Base-by-base conservation (phyloP, 257 asterid species). In the Plectranthus barbatus region DNA sequence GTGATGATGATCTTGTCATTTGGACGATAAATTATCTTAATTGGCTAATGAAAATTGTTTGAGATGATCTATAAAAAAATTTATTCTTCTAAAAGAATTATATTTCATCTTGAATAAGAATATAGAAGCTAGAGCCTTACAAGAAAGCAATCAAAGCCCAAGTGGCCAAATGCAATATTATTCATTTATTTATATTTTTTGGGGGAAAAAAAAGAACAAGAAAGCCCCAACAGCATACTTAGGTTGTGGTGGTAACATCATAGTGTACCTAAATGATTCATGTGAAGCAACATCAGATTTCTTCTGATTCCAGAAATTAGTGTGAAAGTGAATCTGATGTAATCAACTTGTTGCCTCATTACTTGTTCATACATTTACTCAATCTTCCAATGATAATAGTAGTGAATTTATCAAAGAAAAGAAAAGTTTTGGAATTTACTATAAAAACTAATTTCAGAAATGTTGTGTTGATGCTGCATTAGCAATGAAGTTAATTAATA, bases 201-300 rank as follows among this genome's bases (percentile, higher is more conserved):
- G 26, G 2, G 31, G 5, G 5, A 26, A 9, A 61, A 14, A 61
- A 26, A 20, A 15, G 45, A 15, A 62, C 9, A 20, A 10, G n/a
- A 58, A 24, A 50, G 39, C 17, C 46, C 46, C 46, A 29, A 41
- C 9, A 17, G 5, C 23, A 61, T 68, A 68, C 74, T 37, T 29
- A 18, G 42, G 74, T 42, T 69, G 64, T 61, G 52, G 51, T 42
- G 63, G 51, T 53, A 62, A 60, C 74, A 69, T 69, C 69, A 53
- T 6, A 1, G 62, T 36, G 58, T 52, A 61, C 69, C 69, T 70
- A 61, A 69, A 60, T 61, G 64, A 23, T 53, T 69, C 56, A 20
- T 54, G n/a, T 70, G 59, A 70, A 62, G 74, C 74, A 61, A 53
- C 59, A 14, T n/a, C n/a, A n/a, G n/a, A 53, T 62, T 53, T 61